Evolutionary conservation across 805 yeast species (phyloP).

Genomic region (Cyberlindnera sargentensis): DNA sequence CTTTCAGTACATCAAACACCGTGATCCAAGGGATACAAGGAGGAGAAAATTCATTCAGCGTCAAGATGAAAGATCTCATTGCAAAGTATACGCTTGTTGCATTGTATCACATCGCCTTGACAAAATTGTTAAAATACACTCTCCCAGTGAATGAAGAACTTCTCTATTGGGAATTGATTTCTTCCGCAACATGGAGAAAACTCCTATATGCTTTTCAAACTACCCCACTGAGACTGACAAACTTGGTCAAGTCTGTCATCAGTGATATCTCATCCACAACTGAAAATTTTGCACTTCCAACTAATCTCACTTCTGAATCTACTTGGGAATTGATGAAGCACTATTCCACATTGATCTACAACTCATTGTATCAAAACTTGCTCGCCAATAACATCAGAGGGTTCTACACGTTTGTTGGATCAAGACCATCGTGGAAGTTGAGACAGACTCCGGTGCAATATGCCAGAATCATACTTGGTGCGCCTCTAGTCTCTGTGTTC

Average conservation of each 20-base stretch:
- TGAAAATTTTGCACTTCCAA: not conserved
- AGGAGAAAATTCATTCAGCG: not conserved
- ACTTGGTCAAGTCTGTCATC: slow-evolving; percentile 14
- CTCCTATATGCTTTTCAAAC: slow-evolving; percentile 35
- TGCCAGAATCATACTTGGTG: slow-evolving; percentile 25
- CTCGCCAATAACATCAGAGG: slow-evolving; percentile 13
- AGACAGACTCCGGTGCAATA: slow-evolving; percentile 8
- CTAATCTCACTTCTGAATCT: slow-evolving; percentile 5
- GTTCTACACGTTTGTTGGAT: slow-evolving; percentile 2
- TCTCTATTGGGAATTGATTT: slow-evolving; percentile 38
- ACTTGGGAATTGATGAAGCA: slow-evolving; percentile 9
- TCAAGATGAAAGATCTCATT: slow-evolving; percentile 23
- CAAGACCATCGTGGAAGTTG: not conserved
- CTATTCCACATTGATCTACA: slow-evolving; percentile 7
- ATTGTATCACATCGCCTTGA: slow-evolving; percentile 28
- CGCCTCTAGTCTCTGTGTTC: slow-evolving; percentile 30
- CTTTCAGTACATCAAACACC: slow-evolving; percentile 1
- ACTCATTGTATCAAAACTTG: slow-evolving; percentile 15
- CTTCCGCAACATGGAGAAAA: slow-evolving; percentile 27
- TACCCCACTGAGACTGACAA: slow-evolving; percentile 23
- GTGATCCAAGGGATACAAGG: not conserved
- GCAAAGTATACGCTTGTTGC: slow-evolving; percentile 26
- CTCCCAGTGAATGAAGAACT: slow-evolving; percentile 36
- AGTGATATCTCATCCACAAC: slow-evolving; percentile 20
- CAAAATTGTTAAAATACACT: slow-evolving; percentile 33